Conservation (phyloP, 495 filamentous ascomycete genomes). For the Barbatosphaeria neglecta region DNA sequence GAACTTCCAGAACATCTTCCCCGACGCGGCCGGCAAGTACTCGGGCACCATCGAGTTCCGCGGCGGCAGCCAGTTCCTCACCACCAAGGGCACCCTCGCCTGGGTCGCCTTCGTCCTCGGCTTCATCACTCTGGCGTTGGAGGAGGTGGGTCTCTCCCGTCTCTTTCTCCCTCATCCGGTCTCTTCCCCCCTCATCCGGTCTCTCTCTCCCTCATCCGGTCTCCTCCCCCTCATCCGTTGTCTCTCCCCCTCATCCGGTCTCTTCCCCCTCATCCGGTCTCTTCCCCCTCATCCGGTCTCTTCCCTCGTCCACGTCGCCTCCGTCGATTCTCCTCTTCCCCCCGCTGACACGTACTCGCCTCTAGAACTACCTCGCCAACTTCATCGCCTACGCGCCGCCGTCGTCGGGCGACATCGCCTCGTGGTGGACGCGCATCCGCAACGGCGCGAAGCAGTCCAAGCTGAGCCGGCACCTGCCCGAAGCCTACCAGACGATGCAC, state of each 20-base stretch:
- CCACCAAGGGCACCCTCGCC: constrained; percentile 4
- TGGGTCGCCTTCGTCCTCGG: constrained; percentile 6
- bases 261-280: too few species aligned
- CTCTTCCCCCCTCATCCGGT: too few species aligned
- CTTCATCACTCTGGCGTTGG: constrained; percentile 4
- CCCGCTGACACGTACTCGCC: too few species aligned
- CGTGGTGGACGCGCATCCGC: constrained; percentile 3
- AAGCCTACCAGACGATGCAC: constrained; percentile 25
- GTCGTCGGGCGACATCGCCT: neutral
- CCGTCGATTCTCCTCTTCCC: too few species aligned
- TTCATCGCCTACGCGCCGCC: neutral
- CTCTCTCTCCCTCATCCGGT: too few species aligned
- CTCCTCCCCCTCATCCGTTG: too few species aligned
- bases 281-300: too few species aligned
- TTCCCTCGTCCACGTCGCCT: too few species aligned
- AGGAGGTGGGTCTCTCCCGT: constrained; percentile 3
- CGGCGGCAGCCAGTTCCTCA: constrained; percentile 8
- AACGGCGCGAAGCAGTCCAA: constrained; percentile 1
- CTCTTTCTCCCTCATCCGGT: too few species aligned
- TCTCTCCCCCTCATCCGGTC: too few species aligned
- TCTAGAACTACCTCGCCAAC: constrained; percentile 2
- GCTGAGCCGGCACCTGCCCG: constrained; percentile 3
- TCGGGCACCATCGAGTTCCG: constrained; percentile 8
- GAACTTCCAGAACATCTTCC: constrained; percentile 13
- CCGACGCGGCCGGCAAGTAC: constrained; percentile 1